Percentiles rank a stretch among this genome's conserved stretches.
These are phyloP conservation scores for Penicillium sp. DNA, from an alignment of 2,329 filamentous ascomycete species.

Conservation along the genomic window DNA sequence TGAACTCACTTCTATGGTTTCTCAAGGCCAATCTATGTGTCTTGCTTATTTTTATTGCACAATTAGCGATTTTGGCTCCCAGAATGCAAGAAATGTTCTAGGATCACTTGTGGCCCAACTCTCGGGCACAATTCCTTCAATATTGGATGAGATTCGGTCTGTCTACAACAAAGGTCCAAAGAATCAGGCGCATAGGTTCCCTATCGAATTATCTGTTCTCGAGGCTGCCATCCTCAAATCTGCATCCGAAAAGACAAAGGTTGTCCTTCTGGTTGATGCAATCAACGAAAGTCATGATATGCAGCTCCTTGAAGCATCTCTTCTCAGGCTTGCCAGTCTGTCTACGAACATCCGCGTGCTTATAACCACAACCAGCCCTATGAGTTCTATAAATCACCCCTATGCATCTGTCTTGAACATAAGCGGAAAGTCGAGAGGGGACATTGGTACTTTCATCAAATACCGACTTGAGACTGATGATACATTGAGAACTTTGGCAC, in stretches of 20 bases:
- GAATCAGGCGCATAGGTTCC: constrained; percentile 15
- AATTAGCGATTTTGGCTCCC: constrained; percentile 18
- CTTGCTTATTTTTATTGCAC: constrained; percentile 25
- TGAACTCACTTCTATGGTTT: constrained; percentile 12
- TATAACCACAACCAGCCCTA: constrained; percentile 16
- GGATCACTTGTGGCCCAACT: constrained; percentile 23
- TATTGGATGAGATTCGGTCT: constrained; percentile 13
- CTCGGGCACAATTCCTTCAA: constrained; percentile 7
- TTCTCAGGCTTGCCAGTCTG: constrained; percentile 12
- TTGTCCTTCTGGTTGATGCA: constrained; percentile 20
- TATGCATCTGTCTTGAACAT: constrained; percentile 8
- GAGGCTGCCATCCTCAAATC: constrained; percentile 18
- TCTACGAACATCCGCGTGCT: constrained; percentile 18
- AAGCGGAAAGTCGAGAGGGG: constrained; percentile 12
- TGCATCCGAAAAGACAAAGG: constrained; percentile 3
- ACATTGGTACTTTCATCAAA: constrained; percentile 18
- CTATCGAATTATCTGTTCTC: constrained; percentile 13
- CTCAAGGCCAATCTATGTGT: constrained; percentile 3
- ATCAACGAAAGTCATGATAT: constrained; percentile 21
- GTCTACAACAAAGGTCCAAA: constrained; percentile 15
- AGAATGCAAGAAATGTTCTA: constrained; percentile 14
- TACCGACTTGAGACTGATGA: constrained; percentile 14
- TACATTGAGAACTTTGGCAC: constrained; percentile 4
- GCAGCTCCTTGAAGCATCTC: constrained; percentile 12
- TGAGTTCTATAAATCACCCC: not conserved